A percentile compares a stretch with the other conserved stretches of the same genome.
phyloP scores from a whole-genome alignment of 2,329 filamentous ascomycete genomes.

The Microdochium paspali region DNA sequence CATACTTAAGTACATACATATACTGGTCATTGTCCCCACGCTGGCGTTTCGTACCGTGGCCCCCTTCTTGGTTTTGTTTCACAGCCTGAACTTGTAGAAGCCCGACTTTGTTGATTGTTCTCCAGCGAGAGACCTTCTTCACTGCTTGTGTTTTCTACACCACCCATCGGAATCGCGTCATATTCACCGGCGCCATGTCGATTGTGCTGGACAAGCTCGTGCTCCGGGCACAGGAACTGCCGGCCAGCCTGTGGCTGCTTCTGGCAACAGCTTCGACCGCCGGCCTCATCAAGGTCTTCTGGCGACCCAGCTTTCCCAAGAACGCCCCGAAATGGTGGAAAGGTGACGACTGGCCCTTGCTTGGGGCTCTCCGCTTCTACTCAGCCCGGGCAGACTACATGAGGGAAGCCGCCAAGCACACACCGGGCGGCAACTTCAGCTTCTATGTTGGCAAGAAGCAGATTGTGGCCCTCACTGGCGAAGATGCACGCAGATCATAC shows the following conservation, averaged over 20 bases:
- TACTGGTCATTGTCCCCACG: too few species aligned
- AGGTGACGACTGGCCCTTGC: conserved; percentile 22
- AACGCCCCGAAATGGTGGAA: conserved; percentile 16
- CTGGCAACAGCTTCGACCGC: conserved; percentile 9
- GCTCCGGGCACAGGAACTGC: conserved; percentile 8
- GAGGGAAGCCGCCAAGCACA: conserved; percentile 15
- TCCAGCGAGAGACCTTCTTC: too few species aligned
- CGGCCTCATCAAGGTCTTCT: conserved; percentile 9
- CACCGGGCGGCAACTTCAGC: conserved; percentile 34
- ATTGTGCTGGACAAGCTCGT: neutral
- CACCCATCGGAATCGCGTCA: neutral
- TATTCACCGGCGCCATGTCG: neutral
- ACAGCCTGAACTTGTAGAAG: too few species aligned
- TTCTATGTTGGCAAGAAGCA: conserved; percentile 37
- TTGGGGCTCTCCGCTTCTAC: conserved; percentile 33
- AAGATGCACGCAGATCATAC: conserved; percentile 30
- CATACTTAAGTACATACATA: too few species aligned
- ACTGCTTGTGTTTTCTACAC: neutral
- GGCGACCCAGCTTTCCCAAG: conserved; percentile 12
- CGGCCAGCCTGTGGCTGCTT: conserved; percentile 10
- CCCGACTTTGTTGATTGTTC: too few species aligned
- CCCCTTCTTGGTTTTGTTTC: too few species aligned
- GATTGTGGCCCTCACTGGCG: conserved; percentile 32
- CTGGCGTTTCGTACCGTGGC: too few species aligned
- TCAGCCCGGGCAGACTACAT: conserved; percentile 32